Conservation (phyloP, 495 filamentous ascomycete genomes). For the Aspergillus baeticus region DNA sequence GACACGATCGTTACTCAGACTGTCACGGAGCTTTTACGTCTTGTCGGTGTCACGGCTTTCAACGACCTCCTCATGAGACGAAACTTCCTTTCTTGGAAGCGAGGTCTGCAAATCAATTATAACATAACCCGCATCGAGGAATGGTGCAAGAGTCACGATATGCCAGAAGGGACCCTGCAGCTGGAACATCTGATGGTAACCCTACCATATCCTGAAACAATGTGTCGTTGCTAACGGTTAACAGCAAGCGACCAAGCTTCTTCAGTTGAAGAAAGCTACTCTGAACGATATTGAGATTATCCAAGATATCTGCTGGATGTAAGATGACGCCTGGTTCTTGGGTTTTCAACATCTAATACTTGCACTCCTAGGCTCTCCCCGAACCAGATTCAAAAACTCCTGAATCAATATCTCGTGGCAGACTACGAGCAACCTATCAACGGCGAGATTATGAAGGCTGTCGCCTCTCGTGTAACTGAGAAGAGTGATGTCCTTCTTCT, state of each 20-base stretch:
- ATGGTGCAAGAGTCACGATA: conserved; percentile 99
- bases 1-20: conserved; percentile 94
- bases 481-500: conserved; percentile 96
- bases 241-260: conserved; percentile 95
- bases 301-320: conserved; percentile 99
- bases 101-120: conserved; percentile 99
- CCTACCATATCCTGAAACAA: not conserved
- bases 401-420: conserved; percentile 98
- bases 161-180: conserved; percentile 97
- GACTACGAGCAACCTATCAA: conserved; percentile 99
- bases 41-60: conserved; percentile 98
- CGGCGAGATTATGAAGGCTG: conserved; percentile 99
- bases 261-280: conserved; percentile 98
- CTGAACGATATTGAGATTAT: conserved; percentile 99
- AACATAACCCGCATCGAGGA: conserved; percentile 99
- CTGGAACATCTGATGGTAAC: conserved; percentile 96
- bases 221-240: conserved; percentile 28
- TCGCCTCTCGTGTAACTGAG: conserved; percentile 94
- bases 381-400: conserved; percentile 97
- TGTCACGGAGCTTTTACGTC: conserved; percentile 85
- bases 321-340: conserved; percentile 27
- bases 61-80: conserved; percentile 97
- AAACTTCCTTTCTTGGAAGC: conserved; percentile 99
- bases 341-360: conserved; percentile 4
- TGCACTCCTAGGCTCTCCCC: conserved; percentile 72